Evolutionary conservation across 768 basidiomycete genomes (phyloP).

Genomic region (Boletus edulis): DNA sequence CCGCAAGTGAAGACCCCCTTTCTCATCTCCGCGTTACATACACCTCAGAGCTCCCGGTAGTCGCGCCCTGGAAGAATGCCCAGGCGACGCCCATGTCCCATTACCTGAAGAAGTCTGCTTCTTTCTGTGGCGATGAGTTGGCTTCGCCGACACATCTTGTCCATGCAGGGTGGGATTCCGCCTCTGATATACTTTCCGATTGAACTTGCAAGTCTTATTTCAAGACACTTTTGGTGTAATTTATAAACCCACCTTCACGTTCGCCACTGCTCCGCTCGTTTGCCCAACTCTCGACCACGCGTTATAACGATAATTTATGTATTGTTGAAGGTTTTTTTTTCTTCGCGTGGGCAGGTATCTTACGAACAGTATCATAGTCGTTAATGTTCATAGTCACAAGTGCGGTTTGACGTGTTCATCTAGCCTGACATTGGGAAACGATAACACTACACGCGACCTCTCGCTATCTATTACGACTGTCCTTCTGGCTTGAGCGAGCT

Average conservation of each 20-base stretch:
- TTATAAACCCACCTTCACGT: slow-evolving; percentile 16
- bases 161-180: slow-evolving; percentile 58
- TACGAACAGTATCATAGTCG: slow-evolving; percentile 27
- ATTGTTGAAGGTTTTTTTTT: slow-evolving; percentile 8
- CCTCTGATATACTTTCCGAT: slow-evolving; percentile 40
- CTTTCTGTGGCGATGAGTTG: slow-evolving; percentile 37
- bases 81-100: slow-evolving; percentile 34
- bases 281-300: slow-evolving; percentile 11
- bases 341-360: slow-evolving; percentile 16
- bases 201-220: slow-evolving; percentile 18
- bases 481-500: slow-evolving; percentile 86
- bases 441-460: slow-evolving; percentile 18
- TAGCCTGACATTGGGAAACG: slow-evolving; percentile 17
- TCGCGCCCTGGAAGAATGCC: slow-evolving; percentile 35
- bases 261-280: slow-evolving; percentile 19
- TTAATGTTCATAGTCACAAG: slow-evolving; percentile 31
- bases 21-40: slow-evolving; percentile 39
- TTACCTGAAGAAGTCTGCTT: slow-evolving; percentile 39
- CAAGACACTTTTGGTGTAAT: slow-evolving; percentile 17
- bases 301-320: slow-evolving; percentile 29
- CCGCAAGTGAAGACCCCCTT: slow-evolving; percentile 30
- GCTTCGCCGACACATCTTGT: slow-evolving; percentile 49
- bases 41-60: slow-evolving; percentile 31
- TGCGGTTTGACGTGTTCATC: slow-evolving; percentile 10
- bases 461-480: slow-evolving; percentile 40